Conservation (phyloP, 106 monocot genomes). For the Platanthera zijinensis region DNA sequence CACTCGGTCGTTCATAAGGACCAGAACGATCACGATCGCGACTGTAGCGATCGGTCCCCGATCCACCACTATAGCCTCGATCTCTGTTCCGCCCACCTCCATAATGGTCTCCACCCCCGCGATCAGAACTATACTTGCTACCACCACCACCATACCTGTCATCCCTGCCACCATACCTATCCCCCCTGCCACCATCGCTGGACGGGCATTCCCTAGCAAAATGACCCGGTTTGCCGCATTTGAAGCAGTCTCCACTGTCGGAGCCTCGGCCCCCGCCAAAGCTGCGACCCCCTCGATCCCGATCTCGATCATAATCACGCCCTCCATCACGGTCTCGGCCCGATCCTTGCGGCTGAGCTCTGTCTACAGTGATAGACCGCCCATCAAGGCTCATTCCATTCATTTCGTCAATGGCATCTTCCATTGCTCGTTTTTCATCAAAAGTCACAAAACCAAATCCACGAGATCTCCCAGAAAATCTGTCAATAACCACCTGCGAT, state of each 20-base stretch:
- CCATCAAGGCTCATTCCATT: slow-evolving; percentile 94
- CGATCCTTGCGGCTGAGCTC: slow-evolving; percentile 76
- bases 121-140: slow-evolving; percentile 44
- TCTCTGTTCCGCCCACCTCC: slow-evolving; percentile 46
- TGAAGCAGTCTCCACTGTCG: slow-evolving; percentile 68
- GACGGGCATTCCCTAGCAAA: slow-evolving; percentile 94
- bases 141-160: slow-evolving; percentile 21
- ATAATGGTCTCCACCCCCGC: slow-evolving; percentile 43
- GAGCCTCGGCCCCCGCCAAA: slow-evolving; percentile 19
- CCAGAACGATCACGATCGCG: slow-evolving; percentile 70
- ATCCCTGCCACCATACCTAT: slow-evolving; percentile 49
- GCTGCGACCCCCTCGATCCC: slow-evolving; percentile 31
- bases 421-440: slow-evolving; percentile 57
- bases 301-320: slow-evolving; percentile 48
- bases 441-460: slow-evolving; percentile 88
- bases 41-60: slow-evolving; percentile 47
- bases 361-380: slow-evolving; percentile 48
- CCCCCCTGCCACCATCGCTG: slow-evolving; percentile 72
- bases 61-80: slow-evolving; percentile 45
- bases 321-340: slow-evolving; percentile 54
- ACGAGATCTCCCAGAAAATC: slow-evolving; percentile 75
- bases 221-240: slow-evolving; percentile 94
- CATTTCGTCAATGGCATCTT: slow-evolving; percentile 88
- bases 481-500: slow-evolving; percentile 62
- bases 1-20: slow-evolving; percentile 78